These are phyloP conservation scores for Lizonia empirigonia DNA, from an alignment of 2,329 filamentous ascomycete species.

Conservation along the genomic window DNA sequence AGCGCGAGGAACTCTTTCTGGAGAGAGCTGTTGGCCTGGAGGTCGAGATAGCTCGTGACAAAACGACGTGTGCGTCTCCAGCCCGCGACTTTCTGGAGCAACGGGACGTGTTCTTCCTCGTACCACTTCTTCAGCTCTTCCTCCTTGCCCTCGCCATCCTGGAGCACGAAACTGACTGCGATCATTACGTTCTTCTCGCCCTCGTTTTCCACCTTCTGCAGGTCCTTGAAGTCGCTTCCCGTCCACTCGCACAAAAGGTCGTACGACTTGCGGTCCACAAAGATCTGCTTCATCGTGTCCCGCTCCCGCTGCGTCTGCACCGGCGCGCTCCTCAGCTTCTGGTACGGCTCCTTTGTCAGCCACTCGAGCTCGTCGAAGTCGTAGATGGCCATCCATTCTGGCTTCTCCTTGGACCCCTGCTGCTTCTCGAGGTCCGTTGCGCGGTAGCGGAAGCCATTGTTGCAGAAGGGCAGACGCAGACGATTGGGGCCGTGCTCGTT, in stretches of 20 bases:
- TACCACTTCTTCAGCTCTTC: conserved; percentile 72
- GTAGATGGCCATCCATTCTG: conserved; percentile 79
- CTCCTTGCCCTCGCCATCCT: conserved; percentile 57
- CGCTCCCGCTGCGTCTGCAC: conserved; percentile 65
- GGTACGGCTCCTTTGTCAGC: conserved; percentile 73
- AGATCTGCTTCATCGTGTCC: conserved; percentile 67
- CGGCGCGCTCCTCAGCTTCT: conserved; percentile 62
- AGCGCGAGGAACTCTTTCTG: conserved; percentile 65
- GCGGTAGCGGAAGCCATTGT: conserved; percentile 79
- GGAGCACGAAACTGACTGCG: conserved; percentile 64
- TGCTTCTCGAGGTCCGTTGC: conserved; percentile 62
- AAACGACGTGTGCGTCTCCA: conserved; percentile 78
- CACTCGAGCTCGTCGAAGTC: conserved; percentile 77
- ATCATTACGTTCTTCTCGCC: conserved; percentile 64
- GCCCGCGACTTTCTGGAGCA: conserved; percentile 75
- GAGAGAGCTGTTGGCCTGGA: conserved; percentile 43
- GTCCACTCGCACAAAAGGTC: conserved; percentile 65
- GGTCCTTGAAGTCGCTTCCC: conserved; percentile 61
- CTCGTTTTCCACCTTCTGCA: conserved; percentile 65
- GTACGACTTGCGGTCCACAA: conserved; percentile 73
- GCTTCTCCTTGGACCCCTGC: conserved; percentile 52
- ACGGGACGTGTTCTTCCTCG: conserved; percentile 72
- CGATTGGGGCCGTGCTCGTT: conserved; percentile 87
- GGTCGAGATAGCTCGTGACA: conserved; percentile 64
- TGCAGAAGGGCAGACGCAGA: conserved; percentile 74